Evolutionary conservation across 1,139 yeast species (phyloP), one percentile per base, ranked within the genome.

Genomic region (Zhuliangozyma parablackwelliae): DNA sequence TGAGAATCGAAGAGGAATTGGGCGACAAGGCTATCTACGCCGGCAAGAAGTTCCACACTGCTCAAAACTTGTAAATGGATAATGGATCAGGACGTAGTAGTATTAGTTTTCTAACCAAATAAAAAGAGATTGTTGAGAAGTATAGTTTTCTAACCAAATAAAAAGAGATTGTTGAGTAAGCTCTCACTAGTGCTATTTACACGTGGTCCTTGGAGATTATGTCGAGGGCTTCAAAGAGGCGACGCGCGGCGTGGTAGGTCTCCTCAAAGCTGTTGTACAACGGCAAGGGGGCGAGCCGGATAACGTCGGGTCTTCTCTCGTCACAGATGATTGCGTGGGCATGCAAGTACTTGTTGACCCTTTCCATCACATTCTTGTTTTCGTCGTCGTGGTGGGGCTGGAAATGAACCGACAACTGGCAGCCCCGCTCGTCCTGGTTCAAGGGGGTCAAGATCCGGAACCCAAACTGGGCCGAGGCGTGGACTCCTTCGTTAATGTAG

Each of bases 1-100:
- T 90, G 69, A 87, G 97, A 78, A 90, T 90, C 59, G 97, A 90
- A 80, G 95, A 90, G 76, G 88, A 84, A 75, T 84, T 90, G 63
- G 97, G 96, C 63, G 88, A 78, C 80, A 87, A 87, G 78, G 96
- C 96, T 51, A 63, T 87, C 66, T 90, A 79, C 75, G 96, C 97
- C 48, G 97, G 97, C 69, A 78, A 75, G 63, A 72, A 83, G 69
- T 89, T 88, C 89, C 88, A 80, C 72, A 53, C 43, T 44, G 61
- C 72, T 49, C 53, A 52, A 32, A 49, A 61, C 48, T 61, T 62
- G 45, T 62, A 61, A 54, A 23, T 3, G 5, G 24, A 23, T 6
- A 9, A 3, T 23, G 3, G 24, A 23, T 9, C 5, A n/a, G n/a
- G n/a, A n/a, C n/a, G n/a, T n/a, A n/a, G n/a, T n/a, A 28, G 10